These are phyloP conservation scores for Gossypium thurberi DNA, from an alignment of 345 rosid species.

Conservation along the genomic window DNA sequence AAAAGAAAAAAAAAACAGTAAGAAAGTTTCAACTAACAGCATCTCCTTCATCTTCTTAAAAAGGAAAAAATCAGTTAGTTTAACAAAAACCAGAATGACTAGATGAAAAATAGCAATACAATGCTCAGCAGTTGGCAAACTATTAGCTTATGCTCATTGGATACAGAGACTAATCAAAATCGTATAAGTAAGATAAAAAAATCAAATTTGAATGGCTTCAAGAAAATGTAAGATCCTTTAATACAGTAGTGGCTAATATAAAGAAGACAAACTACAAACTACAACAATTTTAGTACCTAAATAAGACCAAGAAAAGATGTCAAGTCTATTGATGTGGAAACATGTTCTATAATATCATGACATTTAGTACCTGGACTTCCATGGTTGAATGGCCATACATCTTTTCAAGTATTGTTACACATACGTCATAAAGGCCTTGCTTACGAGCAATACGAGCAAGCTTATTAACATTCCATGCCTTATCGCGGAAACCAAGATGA, in stretches of 20 bases:
- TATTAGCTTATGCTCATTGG: not conserved
- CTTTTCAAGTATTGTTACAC: conserved; percentile 88
- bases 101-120: not conserved
- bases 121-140: not conserved
- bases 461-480: conserved; percentile 98
- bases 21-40: conserved; percentile 2
- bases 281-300: not conserved
- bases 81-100: not conserved
- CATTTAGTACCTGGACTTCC: conserved; percentile 87
- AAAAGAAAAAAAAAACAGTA: conserved; percentile 12
- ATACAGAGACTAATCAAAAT: not conserved
- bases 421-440: conserved; percentile 94
- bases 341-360: not conserved
- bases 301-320: not conserved
- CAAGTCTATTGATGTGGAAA: not conserved
- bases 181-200: not conserved
- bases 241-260: not conserved
- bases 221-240: not conserved
- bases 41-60: conserved; percentile 3
- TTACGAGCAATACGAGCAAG: conserved; percentile 95
- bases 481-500: conserved; percentile 97
- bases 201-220: not conserved
- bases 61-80: not conserved
- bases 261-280: not conserved
- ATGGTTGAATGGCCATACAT: conserved; percentile 97